Percentiles rank a stretch among this genome's conserved stretches.
phyloP scores from a whole-genome alignment of 2,329 filamentous ascomycete genomes.

The Alternaria dauci region DNA sequence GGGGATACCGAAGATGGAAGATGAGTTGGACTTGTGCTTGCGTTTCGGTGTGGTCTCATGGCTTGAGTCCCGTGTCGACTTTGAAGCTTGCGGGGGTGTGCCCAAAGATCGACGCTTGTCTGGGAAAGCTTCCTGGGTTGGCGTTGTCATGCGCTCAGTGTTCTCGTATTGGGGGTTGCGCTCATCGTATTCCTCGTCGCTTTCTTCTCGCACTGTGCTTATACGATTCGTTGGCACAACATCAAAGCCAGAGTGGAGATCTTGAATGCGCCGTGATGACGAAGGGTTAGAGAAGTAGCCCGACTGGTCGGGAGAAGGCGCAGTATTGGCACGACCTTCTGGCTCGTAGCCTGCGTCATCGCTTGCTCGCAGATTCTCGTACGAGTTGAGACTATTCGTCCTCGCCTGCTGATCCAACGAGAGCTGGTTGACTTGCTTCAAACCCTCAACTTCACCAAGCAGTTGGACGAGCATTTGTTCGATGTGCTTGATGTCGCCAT shows the following conservation, averaged over 20 bases:
- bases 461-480: slow-evolving; percentile 77
- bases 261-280: slow-evolving; percentile 55
- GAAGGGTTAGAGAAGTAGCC: slow-evolving; percentile 73
- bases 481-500: slow-evolving; percentile 86
- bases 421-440: slow-evolving; percentile 54
- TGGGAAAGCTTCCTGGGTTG: slow-evolving; percentile 62
- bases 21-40: slow-evolving; percentile 88
- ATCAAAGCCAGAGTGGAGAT: slow-evolving; percentile 61
- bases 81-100: slow-evolving; percentile 64
- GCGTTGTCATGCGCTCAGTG: slow-evolving; percentile 68
- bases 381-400: slow-evolving; percentile 68
- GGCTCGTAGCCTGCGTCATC: slow-evolving; percentile 81
- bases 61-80: slow-evolving; percentile 60
- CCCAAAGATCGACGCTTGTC: slow-evolving; percentile 46
- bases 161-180: slow-evolving; percentile 67
- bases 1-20: slow-evolving; percentile 75
- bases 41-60: slow-evolving; percentile 82
- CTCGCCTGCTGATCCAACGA: slow-evolving; percentile 43
- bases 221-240: slow-evolving; percentile 75
- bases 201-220: slow-evolving; percentile 84
- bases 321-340: slow-evolving; percentile 79
- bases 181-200: slow-evolving; percentile 78
- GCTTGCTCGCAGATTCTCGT: slow-evolving; percentile 74
- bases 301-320: slow-evolving; percentile 77
- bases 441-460: slow-evolving; percentile 84